Percentiles rank a stretch among this genome's conserved stretches.
Evolutionary conservation across 352 stramenopile genomes (phyloP).

Genomic region (Pythium guiyangense): DNA sequence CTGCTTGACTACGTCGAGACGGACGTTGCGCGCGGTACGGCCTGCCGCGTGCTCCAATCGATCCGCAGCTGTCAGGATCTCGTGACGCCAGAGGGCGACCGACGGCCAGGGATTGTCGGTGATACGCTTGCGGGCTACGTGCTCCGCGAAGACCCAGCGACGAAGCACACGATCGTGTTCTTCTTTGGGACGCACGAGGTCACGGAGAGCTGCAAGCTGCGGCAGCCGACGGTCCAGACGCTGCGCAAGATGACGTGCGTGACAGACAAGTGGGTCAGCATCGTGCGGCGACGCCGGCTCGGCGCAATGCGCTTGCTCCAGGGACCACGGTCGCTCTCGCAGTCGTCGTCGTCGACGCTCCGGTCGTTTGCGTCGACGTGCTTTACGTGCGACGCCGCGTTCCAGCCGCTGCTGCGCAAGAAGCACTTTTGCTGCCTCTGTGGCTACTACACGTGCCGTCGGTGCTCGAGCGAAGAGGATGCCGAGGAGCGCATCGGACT

Average conservation of each 20-base stretch:
- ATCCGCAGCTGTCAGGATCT: slow-evolving; percentile 6
- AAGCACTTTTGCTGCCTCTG: slow-evolving; percentile 43
- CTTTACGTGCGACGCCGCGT: slow-evolving; percentile 13
- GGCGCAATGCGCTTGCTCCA: slow-evolving; percentile 10
- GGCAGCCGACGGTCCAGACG: slow-evolving; percentile 6
- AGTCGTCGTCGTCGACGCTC: slow-evolving; percentile 6
- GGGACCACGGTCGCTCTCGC: neutral
- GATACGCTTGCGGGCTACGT: slow-evolving; percentile 17
- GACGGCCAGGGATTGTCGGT: slow-evolving; percentile 2
- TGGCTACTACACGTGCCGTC: slow-evolving; percentile 27
- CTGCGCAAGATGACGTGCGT: slow-evolving; percentile 14
- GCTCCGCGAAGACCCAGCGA: slow-evolving; percentile 19
- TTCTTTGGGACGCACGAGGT: slow-evolving; percentile 10
- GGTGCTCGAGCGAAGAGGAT: slow-evolving; percentile 33
- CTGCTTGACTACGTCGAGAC: slow-evolving; percentile 23
- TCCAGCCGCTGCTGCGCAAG: slow-evolving; percentile 16
- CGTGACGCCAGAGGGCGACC: slow-evolving; percentile 1
- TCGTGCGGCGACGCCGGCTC: slow-evolving; percentile 19
- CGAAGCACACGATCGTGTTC: slow-evolving; percentile 19
- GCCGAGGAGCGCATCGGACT: slow-evolving; percentile 40
- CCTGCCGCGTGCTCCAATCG: slow-evolving; percentile 12
- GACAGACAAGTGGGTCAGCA: slow-evolving; percentile 12
- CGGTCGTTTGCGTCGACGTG: slow-evolving; percentile 12
- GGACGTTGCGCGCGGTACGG: slow-evolving; percentile 8
- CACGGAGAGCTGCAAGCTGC: neutral